Evolutionary conservation across 148 eudicot species (phyloP).

Genomic region (Rhododendron griersonianum): DNA sequence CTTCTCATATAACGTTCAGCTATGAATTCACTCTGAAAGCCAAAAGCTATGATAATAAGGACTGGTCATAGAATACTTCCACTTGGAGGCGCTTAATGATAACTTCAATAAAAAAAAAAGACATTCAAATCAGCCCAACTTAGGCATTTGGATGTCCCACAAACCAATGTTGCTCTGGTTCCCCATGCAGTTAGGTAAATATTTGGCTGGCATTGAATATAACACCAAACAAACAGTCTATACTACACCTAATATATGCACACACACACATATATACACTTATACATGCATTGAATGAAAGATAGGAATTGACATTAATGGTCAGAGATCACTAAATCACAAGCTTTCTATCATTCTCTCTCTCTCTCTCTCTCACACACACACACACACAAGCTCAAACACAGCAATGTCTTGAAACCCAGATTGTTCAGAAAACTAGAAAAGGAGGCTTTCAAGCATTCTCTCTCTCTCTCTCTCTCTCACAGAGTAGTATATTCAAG

Average conservation of each 20-base stretch:
- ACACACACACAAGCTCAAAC: too few relatives aligned
- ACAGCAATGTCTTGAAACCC: neutral
- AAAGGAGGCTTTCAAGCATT: too few relatives aligned
- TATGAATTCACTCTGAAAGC: conserved; percentile 88
- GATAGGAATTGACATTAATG: neutral
- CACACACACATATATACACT: neutral
- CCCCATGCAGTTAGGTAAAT: neutral
- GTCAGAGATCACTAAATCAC: neutral
- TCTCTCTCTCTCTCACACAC: neutral
- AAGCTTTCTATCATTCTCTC: neutral
- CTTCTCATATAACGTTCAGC: conserved; percentile 91
- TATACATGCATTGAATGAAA: neutral
- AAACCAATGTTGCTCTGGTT: neutral
- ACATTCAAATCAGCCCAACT: neutral
- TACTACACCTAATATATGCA: neutral
- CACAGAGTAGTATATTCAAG: too few relatives aligned
- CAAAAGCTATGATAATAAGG: conserved; percentile 14
- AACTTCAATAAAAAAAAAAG: neutral
- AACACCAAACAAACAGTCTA: neutral
- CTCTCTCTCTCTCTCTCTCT: too few relatives aligned
- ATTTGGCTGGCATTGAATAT: neutral
- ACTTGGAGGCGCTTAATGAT: neutral
- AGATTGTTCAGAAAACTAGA: too few relatives aligned
- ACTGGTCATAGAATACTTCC: neutral
- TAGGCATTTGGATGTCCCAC: conserved; percentile 1